These are phyloP conservation scores for Pseudogymnoascus sp. DNA, from an alignment of 2,329 filamentous ascomycete species.

Conservation along the genomic window DNA sequence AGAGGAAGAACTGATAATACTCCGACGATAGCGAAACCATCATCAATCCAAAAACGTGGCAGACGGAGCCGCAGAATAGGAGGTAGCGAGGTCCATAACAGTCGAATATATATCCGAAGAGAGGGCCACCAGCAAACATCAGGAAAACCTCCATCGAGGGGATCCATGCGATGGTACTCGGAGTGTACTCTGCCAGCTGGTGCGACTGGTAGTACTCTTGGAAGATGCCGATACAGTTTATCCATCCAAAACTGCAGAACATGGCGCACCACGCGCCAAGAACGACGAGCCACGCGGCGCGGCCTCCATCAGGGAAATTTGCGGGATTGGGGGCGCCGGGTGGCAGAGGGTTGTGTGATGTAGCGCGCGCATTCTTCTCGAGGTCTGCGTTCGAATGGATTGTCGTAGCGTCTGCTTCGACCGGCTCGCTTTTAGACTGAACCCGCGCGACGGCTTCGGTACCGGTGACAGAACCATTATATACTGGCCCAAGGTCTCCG, in stretches of 20 bases:
- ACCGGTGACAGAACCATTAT: neutral
- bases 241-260: slow-evolving; percentile 44
- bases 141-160: slow-evolving; percentile 47
- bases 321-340: neutral
- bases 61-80: slow-evolving; percentile 41
- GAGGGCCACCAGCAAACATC: slow-evolving; percentile 45
- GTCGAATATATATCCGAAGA: slow-evolving; percentile 58
- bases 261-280: slow-evolving; percentile 37
- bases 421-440: neutral
- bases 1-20: slow-evolving; percentile 45
- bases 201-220: slow-evolving; percentile 48
- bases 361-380: neutral
- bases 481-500: neutral
- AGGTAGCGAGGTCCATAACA: slow-evolving; percentile 51
- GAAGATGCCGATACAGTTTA: slow-evolving; percentile 45
- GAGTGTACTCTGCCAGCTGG: slow-evolving; percentile 39
- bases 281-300: slow-evolving; percentile 49
- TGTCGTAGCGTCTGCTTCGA: neutral
- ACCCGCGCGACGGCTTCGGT: neutral
- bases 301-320: slow-evolving; percentile 45
- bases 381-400: neutral
- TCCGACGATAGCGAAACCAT: slow-evolving; percentile 49
- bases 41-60: slow-evolving; percentile 55
- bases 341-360: neutral
- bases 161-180: slow-evolving; percentile 54